These are phyloP conservation scores for Porodaedalea pini DNA, from an alignment of 1,284 basidiomycete species.

Conservation along the genomic window DNA sequence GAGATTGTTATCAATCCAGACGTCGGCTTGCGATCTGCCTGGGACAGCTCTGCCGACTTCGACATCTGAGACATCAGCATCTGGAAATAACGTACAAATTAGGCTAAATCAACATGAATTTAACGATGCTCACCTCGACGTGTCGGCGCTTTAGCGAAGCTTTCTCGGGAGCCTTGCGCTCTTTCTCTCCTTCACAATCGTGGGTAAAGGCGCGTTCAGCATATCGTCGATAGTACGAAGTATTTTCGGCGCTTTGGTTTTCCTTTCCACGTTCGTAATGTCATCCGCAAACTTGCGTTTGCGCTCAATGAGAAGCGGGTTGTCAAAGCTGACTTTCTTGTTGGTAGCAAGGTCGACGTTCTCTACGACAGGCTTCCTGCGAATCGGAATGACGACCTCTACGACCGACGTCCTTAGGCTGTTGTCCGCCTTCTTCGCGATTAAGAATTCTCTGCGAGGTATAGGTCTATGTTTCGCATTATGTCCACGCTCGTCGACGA, in stretches of 20 bases:
- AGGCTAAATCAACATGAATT: not conserved
- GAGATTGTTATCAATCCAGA: constrained; percentile 14
- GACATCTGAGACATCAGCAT: not conserved
- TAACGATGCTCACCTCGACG: not conserved
- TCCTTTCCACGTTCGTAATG: constrained; percentile 1
- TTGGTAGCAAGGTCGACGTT: not conserved
- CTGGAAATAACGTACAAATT: not conserved
- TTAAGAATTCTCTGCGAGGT: not conserved
- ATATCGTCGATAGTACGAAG: constrained; percentile 10
- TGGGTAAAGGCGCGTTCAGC: constrained; percentile 1
- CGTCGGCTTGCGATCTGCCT: not conserved
- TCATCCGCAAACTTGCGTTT: constrained; percentile 13
- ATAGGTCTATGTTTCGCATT: not conserved
- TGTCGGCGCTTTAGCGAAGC: not conserved
- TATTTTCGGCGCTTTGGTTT: not conserved
- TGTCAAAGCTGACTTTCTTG: not conserved
- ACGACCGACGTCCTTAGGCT: not conserved
- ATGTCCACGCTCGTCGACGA: not conserved
- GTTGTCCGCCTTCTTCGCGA: not conserved
- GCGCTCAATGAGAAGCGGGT: constrained; percentile 4
- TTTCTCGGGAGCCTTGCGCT: not conserved
- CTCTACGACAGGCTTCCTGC: not conserved
- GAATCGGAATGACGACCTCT: not conserved
- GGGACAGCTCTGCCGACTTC: constrained; percentile 4
- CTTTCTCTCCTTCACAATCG: constrained; percentile 2